phyloP scores from a whole-genome alignment of 768 basidiomycete genomes.

The Sporobolomyces roseus region DNA sequence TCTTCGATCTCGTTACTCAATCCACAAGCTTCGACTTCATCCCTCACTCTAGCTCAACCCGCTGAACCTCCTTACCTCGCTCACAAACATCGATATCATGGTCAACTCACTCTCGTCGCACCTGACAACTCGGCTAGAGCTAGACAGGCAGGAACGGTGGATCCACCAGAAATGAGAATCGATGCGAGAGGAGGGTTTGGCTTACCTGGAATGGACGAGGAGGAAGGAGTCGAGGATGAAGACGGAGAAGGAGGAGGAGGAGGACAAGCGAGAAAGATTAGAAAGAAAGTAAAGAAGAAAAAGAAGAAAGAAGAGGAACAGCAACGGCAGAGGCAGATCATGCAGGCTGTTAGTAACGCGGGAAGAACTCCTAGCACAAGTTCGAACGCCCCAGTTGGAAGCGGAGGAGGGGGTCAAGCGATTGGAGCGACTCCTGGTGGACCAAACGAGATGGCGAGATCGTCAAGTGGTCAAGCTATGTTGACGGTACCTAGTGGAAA shows the following conservation, averaged over 20 bases:
- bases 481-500: not conserved
- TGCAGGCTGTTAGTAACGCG: conserved; percentile 18
- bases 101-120: conserved; percentile 27
- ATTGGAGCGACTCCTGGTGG: not conserved
- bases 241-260: not conserved
- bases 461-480: conserved; percentile 4
- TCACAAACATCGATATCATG: conserved; percentile 32
- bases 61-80: conserved; percentile 30
- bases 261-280: not conserved
- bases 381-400: not conserved
- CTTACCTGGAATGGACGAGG: not conserved
- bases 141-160: conserved; percentile 17
- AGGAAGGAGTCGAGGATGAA: not conserved
- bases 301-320: conserved; percentile 17
- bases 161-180: not conserved
- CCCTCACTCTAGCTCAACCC: not conserved
- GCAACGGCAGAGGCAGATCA: conserved; percentile 1
- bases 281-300: conserved; percentile 13
- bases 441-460: conserved; percentile 13
- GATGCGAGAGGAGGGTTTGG: conserved; percentile 6
- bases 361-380: conserved; percentile 18
- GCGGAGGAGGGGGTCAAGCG: not conserved
- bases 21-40: not conserved
- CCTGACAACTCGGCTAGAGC: conserved; percentile 31
- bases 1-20: conserved; percentile 7